Conservation (phyloP, 345 rosid genomes). For the Camelina hispida region DNA sequence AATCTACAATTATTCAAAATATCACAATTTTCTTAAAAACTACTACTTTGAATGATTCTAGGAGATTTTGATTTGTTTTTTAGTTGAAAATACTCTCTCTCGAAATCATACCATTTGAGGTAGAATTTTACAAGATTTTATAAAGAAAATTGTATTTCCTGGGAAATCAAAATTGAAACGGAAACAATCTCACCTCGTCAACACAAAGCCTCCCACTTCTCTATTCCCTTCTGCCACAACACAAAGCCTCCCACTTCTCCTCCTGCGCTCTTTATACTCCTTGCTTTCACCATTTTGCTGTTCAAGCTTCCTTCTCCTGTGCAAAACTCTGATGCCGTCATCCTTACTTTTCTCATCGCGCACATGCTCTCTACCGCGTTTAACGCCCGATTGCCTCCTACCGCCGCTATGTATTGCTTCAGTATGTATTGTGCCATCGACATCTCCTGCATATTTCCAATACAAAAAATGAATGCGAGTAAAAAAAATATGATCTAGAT, state of each 20-base stretch:
- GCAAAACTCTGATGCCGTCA: conserved; percentile 80
- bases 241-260: conserved; percentile 79
- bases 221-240: conserved; percentile 75
- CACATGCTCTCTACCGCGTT: conserved; percentile 74
- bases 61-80: too few relatives aligned
- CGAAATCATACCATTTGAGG: too few relatives aligned
- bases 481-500: background rate
- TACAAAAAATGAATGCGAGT: background rate
- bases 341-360: conserved; percentile 94
- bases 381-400: conserved; percentile 81
- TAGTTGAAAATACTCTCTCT: too few relatives aligned
- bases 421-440: conserved; percentile 95
- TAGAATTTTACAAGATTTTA: too few relatives aligned
- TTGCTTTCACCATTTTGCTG: conserved; percentile 52
- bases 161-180: too few relatives aligned
- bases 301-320: conserved; percentile 64
- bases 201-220: conserved; percentile 7
- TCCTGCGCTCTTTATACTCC: conserved; percentile 50
- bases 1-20: too few relatives aligned
- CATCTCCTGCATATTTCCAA: conserved; percentile 54
- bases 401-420: conserved; percentile 86
- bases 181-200: too few relatives aligned
- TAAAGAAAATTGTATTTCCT: too few relatives aligned
- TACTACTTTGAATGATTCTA: too few relatives aligned
- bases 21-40: too few relatives aligned